Evolutionary conservation across 306 rosid species (phyloP), one percentile per base, ranked within the genome.

Genomic region (Lathyrus oleraceus): DNA sequence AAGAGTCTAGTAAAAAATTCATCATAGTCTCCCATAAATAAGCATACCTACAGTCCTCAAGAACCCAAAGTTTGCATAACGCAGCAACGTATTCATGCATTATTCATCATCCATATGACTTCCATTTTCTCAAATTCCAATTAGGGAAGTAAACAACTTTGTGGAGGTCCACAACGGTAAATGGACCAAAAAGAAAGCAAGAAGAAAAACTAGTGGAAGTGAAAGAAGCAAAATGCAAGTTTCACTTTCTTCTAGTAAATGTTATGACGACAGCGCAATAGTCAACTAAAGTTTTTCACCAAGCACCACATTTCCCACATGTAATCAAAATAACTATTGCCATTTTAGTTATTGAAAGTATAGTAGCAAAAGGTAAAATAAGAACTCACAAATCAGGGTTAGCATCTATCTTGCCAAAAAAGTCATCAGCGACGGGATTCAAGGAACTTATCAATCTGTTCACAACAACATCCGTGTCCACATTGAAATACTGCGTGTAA

Each of bases 341-440:
- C 32, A 44, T 19, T 54, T 54, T 32, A 19, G 32, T 43, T 7
- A 53, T 32, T 16, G 21, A 71, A 65, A 47, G 27, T 7, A 63
- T 48, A 63, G 43, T 40, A 30, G 61, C 21, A 73, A 59, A 57
- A 51, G 56, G 32, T 57, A 77, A 75, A 19, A 62, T 5, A 15
- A 47, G 20, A 64, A 87, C 99, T 79, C 79, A 94, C 99, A 94
- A 78, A 75, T 94, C 99, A 73, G 99, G 99, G 75, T 91, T 94
- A 57, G 97, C 97, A 75, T 91, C 96, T 67, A 94, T 91, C 84
- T 86, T 94, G 86, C 78, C 80, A 69, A 87, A 81, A 79, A 94
- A 94, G 77, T 94, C 99, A 54, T 90, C 90, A 64, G 80, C 81
- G 51, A 76, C 75, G 20, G 99, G 99, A 85, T 91, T 71, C 74